A percentile compares a stretch with the other conserved stretches of the same genome.
phyloP scores from a whole-genome alignment of 1,284 basidiomycete genomes.

The Moniliophthora roreri region DNA sequence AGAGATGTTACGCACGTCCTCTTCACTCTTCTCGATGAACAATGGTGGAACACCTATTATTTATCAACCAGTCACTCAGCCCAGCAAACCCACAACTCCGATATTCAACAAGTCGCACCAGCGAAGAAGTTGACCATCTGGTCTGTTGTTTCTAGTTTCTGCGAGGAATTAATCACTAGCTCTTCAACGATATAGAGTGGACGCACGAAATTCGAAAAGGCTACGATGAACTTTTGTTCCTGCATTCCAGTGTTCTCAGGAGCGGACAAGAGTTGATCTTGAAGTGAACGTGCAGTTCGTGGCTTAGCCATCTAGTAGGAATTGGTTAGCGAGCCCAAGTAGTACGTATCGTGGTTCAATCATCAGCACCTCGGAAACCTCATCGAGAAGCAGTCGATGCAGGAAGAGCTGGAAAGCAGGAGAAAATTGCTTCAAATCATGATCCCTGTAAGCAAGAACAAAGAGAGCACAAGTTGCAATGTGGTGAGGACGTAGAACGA shows the following conservation, averaged over 20 bases:
- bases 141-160: slow-evolving; percentile 51
- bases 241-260: slow-evolving; percentile 5
- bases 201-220: slow-evolving; percentile 19
- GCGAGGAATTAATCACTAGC: slow-evolving; percentile 22
- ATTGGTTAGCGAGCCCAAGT: neutral
- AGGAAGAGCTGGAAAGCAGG: slow-evolving; percentile 61
- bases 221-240: slow-evolving; percentile 1
- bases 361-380: slow-evolving; percentile 48
- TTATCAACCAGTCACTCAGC: neutral
- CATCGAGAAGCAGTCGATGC: slow-evolving; percentile 60
- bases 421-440: slow-evolving; percentile 49
- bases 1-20: slow-evolving; percentile 36
- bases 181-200: neutral
- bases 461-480: slow-evolving; percentile 63
- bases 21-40: slow-evolving; percentile 51
- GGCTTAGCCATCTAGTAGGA: slow-evolving; percentile 11
- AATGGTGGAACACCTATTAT: slow-evolving; percentile 47
- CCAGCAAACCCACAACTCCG: slow-evolving; percentile 7
- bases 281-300: slow-evolving; percentile 7
- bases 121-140: slow-evolving; percentile 63
- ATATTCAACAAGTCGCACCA: slow-evolving; percentile 34
- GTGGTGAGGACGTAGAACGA: slow-evolving; percentile 72
- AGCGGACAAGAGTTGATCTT: neutral
- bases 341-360: neutral
- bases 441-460: slow-evolving; percentile 57